Evolutionary conservation across 306 rosid species (phyloP), one percentile per base, ranked within the genome.

Genomic region (Quercus ilex): DNA sequence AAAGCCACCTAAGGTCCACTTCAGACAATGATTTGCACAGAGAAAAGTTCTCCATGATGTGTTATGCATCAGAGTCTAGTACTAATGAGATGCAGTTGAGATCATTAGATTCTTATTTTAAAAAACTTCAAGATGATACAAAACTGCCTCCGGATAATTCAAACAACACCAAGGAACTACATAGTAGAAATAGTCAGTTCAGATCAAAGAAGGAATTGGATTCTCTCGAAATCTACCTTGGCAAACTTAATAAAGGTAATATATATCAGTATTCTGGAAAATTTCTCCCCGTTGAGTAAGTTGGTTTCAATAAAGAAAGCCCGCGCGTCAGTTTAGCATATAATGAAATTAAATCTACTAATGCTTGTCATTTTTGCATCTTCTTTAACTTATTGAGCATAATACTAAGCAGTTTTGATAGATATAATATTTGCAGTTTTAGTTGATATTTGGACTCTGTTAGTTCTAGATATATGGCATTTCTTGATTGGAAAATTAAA

Each of bases 151-250:
- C 78, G 69, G 84, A 83, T 74, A 21, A 76, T 74, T 85, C 87
- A 9, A 63, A 78, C 78, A 84, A 80, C 72, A 75, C 73, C 64
- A 70, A 8, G 25, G 83, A 78, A 85, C 65, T 46, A 71, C n/a
- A 55, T 53, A 73, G 77, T 8, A 74, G 55, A 72, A 78, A 57
- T 74, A 79, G 49, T 60, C 85, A 84, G 69, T 53, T 79, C 35
- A 73, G 69, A 81, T 68, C 81, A 63, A 86, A 79, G 83, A 77
- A 75, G 79, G 91, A 79, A 81, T 65, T 94, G 73, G 84, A 82
- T n/a, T 85, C 89, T 71, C 97, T 94, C 59, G 87, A 89, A 51
- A 86, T 83, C 68, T 94, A 87, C 85, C 87, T 94, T 83, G 88
- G 84, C 56, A 91, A 92, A 86, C 85, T 90, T 73, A 75, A 85